These are phyloP conservation scores for Xeromyces bisporus DNA, from an alignment of 495 filamentous ascomycete species.

Conservation along the genomic window DNA sequence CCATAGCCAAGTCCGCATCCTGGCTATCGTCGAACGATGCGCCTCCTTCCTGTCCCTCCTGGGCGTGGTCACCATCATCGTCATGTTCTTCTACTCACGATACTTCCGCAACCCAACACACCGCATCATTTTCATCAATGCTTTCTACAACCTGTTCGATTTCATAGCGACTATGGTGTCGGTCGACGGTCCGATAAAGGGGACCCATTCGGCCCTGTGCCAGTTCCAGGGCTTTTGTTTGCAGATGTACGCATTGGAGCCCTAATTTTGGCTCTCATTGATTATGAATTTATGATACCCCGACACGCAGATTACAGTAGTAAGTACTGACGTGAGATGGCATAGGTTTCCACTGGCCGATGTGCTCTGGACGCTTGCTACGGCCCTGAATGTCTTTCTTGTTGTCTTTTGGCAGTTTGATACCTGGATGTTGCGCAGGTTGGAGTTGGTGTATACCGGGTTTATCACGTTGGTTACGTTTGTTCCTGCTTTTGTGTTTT, in stretches of 20 bases:
- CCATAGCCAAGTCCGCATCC: constrained; percentile 10
- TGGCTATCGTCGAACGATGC: constrained; percentile 20
- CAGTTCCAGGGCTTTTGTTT: constrained; percentile 32
- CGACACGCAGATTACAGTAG: too few species aligned
- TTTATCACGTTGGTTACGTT: constrained; percentile 20
- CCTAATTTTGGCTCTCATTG: too few species aligned
- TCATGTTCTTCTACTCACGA: constrained; percentile 18
- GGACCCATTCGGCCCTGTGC: constrained; percentile 22
- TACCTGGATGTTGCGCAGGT: constrained; percentile 16
- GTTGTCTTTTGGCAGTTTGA: constrained; percentile 30
- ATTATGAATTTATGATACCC: too few species aligned
- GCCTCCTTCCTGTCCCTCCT: constrained; percentile 22
- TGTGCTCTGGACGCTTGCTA: constrained; percentile 32
- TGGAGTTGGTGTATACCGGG: constrained; percentile 25
- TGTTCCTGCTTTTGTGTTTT: constrained; percentile 26
- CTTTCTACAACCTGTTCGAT: constrained; percentile 29
- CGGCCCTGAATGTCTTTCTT: constrained; percentile 28
- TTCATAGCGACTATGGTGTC: constrained; percentile 32
- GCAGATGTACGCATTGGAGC: constrained; percentile 24
- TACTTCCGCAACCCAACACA: constrained; percentile 32
- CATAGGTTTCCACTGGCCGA: constrained; percentile 32
- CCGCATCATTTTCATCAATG: constrained; percentile 30
- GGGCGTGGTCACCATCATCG: constrained; percentile 24
- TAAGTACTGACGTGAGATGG: not conserved
- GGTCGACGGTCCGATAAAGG: constrained; percentile 19